Evolutionary conservation across 148 eudicot genomes (phyloP).

Genomic region (Salicornia ramosissima): DNA sequence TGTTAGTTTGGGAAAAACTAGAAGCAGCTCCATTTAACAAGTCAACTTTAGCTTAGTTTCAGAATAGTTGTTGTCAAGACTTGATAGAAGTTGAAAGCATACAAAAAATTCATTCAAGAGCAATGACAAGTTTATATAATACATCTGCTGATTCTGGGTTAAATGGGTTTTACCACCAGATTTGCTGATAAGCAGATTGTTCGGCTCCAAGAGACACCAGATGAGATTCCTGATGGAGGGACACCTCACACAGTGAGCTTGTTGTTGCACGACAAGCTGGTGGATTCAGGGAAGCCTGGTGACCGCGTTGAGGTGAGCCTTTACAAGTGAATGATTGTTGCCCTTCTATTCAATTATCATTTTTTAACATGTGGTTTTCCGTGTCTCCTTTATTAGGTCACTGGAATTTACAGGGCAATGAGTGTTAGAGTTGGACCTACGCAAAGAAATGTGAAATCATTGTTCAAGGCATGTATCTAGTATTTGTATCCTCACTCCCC

Average conservation of each 20-base stretch:
- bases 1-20: not conserved
- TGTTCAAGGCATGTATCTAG: constrained; percentile 62
- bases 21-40: not conserved
- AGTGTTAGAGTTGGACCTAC: constrained; percentile 89
- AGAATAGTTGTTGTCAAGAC: too few species aligned
- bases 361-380: constrained; percentile 7
- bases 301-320: constrained; percentile 89
- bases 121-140: not conserved
- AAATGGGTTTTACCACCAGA: constrained; percentile 33
- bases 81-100: not conserved
- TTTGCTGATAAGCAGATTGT: constrained; percentile 98
- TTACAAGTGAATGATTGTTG: not conserved
- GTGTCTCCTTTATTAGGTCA: constrained; percentile 46
- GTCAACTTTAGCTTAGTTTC: not conserved
- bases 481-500: not conserved
- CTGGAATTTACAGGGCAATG: constrained; percentile 97
- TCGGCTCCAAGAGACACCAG: constrained; percentile 94
- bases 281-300: constrained; percentile 92
- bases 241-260: constrained; percentile 98
- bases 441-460: constrained; percentile 91
- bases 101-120: not conserved
- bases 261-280: constrained; percentile 95
- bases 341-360: not conserved
- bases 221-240: constrained; percentile 98
- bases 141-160: constrained; percentile 15